Conservation (phyloP, 2,329 filamentous ascomycete genomes). For the Monilinia vaccinii-corymbosi region DNA sequence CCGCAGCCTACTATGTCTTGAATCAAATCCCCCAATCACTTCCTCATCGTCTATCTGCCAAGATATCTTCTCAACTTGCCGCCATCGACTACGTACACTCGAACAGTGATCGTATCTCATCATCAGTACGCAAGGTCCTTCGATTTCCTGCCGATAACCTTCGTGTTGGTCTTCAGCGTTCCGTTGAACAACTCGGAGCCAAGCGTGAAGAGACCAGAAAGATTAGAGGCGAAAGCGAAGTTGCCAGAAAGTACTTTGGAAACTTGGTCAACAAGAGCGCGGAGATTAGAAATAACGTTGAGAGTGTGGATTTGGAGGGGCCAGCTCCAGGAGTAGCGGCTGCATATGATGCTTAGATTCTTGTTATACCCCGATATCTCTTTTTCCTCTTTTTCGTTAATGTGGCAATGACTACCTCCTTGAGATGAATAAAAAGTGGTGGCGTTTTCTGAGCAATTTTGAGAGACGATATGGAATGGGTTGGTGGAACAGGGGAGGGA, state of each 20-base stretch:
- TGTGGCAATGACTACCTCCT: not conserved
- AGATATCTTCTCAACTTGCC: conserved; percentile 71
- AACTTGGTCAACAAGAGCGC: conserved; percentile 66
- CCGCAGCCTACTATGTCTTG: conserved; percentile 72
- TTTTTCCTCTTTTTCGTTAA: conserved; percentile 8
- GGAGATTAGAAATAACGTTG: conserved; percentile 36
- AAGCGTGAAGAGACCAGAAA: conserved; percentile 79
- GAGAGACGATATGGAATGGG: not conserved
- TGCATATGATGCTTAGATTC: conserved; percentile 24
- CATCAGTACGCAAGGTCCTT: conserved; percentile 80
- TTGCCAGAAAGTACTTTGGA: conserved; percentile 81
- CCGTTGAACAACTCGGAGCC: conserved; percentile 70
- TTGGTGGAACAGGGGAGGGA: not conserved
- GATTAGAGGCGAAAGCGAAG: conserved; percentile 72
- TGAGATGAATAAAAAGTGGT: conserved; percentile 2
- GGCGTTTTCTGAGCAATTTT: not conserved
- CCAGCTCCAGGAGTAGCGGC: conserved; percentile 29
- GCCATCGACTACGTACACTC: conserved; percentile 86
- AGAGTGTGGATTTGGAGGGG: conserved; percentile 29
- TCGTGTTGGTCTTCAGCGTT: conserved; percentile 71
- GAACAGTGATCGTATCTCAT: conserved; percentile 77
- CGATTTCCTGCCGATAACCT: conserved; percentile 81
- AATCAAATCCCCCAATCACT: conserved; percentile 83
- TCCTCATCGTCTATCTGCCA: conserved; percentile 73
- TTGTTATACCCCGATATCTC: conserved; percentile 9